Percentiles rank a stretch among this genome's conserved stretches.
phyloP scores from a whole-genome alignment of 345 rosid genomes.

The Pistacia integerrima region DNA sequence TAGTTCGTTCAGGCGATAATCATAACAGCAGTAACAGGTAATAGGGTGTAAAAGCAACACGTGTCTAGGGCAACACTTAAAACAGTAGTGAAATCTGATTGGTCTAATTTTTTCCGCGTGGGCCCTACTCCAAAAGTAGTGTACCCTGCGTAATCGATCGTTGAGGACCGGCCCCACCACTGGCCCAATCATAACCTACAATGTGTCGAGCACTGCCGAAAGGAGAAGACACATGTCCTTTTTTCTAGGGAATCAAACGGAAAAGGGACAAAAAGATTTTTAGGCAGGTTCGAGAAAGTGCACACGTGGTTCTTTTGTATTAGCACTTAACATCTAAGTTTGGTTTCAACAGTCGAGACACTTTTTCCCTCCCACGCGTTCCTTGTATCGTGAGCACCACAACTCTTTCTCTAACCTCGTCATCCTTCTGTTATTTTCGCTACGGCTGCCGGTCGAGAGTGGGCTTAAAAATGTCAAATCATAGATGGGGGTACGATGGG shows the following conservation, averaged over 20 bases:
- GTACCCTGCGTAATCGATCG: neutral
- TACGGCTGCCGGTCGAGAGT: neutral
- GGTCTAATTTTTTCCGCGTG: constrained; percentile 2
- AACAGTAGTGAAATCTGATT: constrained; percentile 15
- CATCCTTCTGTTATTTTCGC: fast-evolving
- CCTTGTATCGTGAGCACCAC: neutral
- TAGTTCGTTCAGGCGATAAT: constrained; percentile 17
- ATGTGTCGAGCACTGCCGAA: constrained; percentile 33
- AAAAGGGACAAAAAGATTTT: constrained; percentile 8
- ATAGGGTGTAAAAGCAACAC: constrained; percentile 15
- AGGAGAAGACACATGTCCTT: constrained; percentile 27
- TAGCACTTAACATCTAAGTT: neutral
- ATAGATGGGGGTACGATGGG: neutral
- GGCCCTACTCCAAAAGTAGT: constrained; percentile 4
- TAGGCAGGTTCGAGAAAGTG: constrained; percentile 34
- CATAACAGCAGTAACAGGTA: neutral
- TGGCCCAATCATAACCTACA: constrained; percentile 12
- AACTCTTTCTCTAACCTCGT: fast-evolving
- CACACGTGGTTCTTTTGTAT: constrained; percentile 31
- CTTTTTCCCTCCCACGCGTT: neutral
- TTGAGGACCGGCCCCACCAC: neutral
- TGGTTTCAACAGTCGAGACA: constrained; percentile 1
- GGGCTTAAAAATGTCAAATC: neutral
- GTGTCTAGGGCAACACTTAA: constrained; percentile 16
- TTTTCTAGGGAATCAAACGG: neutral